Base-by-base conservation (phyloP, 257 asterid species). In the Nicotiana noctiflora region DNA sequence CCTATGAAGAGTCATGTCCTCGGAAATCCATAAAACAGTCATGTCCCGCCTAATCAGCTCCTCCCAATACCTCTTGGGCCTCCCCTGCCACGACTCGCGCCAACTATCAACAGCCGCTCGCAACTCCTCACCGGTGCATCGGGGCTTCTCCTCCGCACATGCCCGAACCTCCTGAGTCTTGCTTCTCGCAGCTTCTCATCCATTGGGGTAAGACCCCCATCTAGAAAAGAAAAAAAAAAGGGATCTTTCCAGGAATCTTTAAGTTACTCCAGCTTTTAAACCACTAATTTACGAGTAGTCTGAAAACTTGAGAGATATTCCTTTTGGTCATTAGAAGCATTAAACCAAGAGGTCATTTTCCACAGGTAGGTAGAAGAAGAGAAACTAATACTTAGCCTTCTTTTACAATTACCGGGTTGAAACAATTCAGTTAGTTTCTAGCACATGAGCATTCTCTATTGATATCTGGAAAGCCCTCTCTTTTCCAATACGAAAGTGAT, bases 281-380 rank as follows among this genome's bases (percentile, higher is more conserved):
- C 56, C 56, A n/a, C 32, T 68, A 2, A 40, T 37, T 19, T 68
- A 40, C 76, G 19, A 5, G 32, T 40, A 40, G 32, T 68, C 32
- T 68, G 76, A 68, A 68, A 68, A 66, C 15, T 66, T 66, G 53
- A 49, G 55, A 68, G 76, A 68, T 37, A 11, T 18, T 37, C 56
- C 76, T 68, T 53, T 19, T 68, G 56, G 76, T 40, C 76, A 68
- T 68, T 40, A 68, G 76, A 68, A 68, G 76, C 76, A 68, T 40
- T 5, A 68, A 68, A 40, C 12, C 32, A 11, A 34, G 37, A 64
- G 32, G 75, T 12, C 75, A 32, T 65, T 65, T 31, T 31, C 75
- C 51, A 31, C 8, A 31, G 75, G 51, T 32, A 65, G 23, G 18
- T 65, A 65, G 51, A 65, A 31, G 55, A 67, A n/a, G 76, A 67